Base-by-base conservation (phyloP, 2,329 filamentous ascomycete species). In the Botryotinia narcissicola region DNA sequence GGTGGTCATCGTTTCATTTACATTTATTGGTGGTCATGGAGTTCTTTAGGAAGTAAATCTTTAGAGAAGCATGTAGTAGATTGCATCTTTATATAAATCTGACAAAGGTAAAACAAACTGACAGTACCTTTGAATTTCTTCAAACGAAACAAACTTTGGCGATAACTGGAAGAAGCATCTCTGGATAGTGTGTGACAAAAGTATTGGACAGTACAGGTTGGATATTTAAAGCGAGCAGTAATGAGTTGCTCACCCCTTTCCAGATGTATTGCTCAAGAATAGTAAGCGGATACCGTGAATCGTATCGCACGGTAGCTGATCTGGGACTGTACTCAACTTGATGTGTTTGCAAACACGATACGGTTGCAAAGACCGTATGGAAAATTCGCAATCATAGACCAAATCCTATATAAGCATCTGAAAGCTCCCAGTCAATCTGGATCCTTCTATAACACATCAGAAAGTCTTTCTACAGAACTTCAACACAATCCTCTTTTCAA, bases 221-320 rank as follows among this genome's bases (percentile, higher is more conserved):
- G 16, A 0, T 2, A 1, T 37, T 40, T 61, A 29, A 29, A 57
- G n/a, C 51, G 51, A 57, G 51, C 12, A 40, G 2, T 16, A 37
- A 16, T 1, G 10, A n/a, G n/a, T n/a, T 16, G 8, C 22, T 18
- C 3, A 1, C n/a, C n/a, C 7, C n/a, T 8, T 18, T 57, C 0
- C 3, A 18, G n/a, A n/a, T 18, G n/a, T 18, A 29, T 4, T 32
- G 6, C 7, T 0, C n/a, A 18, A 57, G 3, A 57, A 57, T 1
- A 0, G 8, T 29, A 8, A 9, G 0, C 1, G 4, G 1, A 18
- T 9, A 29, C n/a, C 5, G 6, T 32, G 4, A 4, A 29, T 18
- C 2, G 4, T 16, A 54, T 29, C n/a, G n/a, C 3, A 29, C 14
- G 1, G 14, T 32, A 57, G 1, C n/a, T 57, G 9, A 14, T 29